Conservation (phyloP, 176 grass and related monocot species). For the Elymus sibiricus region DNA sequence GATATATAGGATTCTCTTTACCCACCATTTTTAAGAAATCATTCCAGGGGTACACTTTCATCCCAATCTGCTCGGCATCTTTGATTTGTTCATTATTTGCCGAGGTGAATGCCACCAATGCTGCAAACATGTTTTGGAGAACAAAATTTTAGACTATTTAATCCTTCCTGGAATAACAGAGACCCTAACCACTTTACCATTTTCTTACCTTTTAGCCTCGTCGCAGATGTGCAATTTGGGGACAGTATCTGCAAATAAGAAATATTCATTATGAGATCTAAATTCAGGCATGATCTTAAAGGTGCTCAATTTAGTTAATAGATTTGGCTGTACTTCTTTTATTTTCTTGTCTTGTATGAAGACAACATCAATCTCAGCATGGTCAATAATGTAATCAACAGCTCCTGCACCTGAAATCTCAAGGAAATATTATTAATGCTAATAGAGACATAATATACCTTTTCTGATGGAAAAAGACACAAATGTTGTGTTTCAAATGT, state of each 20-base stretch:
- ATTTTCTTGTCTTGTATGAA: conserved; percentile 98
- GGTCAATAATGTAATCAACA: conserved; percentile 84
- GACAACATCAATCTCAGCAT: conserved; percentile 83
- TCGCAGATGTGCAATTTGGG: conserved; percentile 46
- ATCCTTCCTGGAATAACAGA: conserved; percentile 1
- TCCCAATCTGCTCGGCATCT: conserved; percentile 37
- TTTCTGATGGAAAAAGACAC: not conserved
- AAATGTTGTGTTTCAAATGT: conserved; percentile 3
- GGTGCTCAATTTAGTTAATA: not conserved
- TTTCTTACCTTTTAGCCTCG: conserved; percentile 63
- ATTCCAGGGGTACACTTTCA: conserved; percentile 74
- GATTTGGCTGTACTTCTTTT: conserved; percentile 52
- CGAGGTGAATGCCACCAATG: conserved; percentile 68
- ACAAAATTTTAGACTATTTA: not conserved
- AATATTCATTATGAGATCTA: not conserved
- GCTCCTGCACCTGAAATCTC: conserved; percentile 61
- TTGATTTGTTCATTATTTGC: conserved; percentile 55
- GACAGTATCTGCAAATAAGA: conserved; percentile 52
- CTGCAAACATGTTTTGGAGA: conserved; percentile 41
- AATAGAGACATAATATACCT: not conserved
- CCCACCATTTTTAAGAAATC: conserved; percentile 76
- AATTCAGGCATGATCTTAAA: not conserved
- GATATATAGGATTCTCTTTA: conserved; percentile 1
- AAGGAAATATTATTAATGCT: conserved; percentile 9
- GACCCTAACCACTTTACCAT: not conserved